Evolutionary conservation across 2,329 filamentous ascomycete genomes (phyloP), one percentile per base, ranked within the genome.

Genomic region (Talaromyces sp.): DNA sequence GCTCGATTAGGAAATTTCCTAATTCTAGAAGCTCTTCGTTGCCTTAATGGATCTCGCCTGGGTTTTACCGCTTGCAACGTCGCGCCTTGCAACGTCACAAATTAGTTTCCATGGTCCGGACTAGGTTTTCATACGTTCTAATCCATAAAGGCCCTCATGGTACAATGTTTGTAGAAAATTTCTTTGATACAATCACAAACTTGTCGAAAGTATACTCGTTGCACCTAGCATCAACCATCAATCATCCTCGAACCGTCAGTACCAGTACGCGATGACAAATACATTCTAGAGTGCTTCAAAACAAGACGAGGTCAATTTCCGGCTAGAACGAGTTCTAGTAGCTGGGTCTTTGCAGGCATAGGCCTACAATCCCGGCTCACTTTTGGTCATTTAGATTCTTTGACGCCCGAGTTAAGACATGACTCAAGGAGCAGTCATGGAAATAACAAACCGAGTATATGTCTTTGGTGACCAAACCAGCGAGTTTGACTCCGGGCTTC

Each of bases 381-480:
- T 6, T 23, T 5, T 53, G 14, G 4, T n/a, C 14, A 53, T 33
- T 8, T 16, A 12, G 6, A n/a, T 23, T 23, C 30, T 12, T 23
- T 28, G 8, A 14, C 9, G 28, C 10, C 9, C 3, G 18, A 28
- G 44, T 28, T 8, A 51, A 51, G 12, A 51, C 18, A 47, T 47
- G 42, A 4, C 36, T 27, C 34, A 23, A 34, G 40, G 52, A 59
- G 57, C 57, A 14, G 53, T 54, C 5, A 75, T 75, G 73, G 69
- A 68, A 64, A 67, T 63, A 57, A 64, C 65, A 62, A 70, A 66
- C 64, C 69, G 67, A 56, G 71, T 78, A 66, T 79, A 78, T 71
- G 73, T 80, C 70, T 80, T 80, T 67, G 78, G 78, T 69, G 78
- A 80, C 65, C 78, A 79, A 68, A 80, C 78, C 61, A 71, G 71